A percentile compares a stretch with the other conserved stretches of the same genome.
These are phyloP conservation scores for Lolium perenne DNA, from an alignment of 176 grass and related monocot genomes.

Conservation along the genomic window DNA sequence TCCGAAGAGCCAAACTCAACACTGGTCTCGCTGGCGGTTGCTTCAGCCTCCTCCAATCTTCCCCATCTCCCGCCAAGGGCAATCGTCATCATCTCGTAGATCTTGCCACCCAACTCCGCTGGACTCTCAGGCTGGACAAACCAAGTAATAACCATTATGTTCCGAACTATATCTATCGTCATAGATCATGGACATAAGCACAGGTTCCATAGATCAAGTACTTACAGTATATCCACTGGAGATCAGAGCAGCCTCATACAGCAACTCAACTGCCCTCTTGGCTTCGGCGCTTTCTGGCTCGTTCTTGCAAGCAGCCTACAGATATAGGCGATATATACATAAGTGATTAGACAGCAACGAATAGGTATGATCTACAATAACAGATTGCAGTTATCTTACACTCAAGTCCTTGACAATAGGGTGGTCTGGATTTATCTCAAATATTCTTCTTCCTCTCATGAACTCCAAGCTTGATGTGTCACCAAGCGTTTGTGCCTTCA, in stretches of 20 bases:
- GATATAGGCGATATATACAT: not conserved
- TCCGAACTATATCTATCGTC: not conserved
- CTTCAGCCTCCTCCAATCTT: constrained; percentile 52
- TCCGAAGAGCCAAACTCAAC: constrained; percentile 18
- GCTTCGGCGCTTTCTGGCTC: constrained; percentile 84
- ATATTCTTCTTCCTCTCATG: constrained; percentile 93
- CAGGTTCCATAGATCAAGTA: not conserved
- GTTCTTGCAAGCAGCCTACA: constrained; percentile 92
- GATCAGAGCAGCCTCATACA: constrained; percentile 96
- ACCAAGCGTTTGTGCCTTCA: constrained; percentile 98
- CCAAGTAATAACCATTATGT: not conserved
- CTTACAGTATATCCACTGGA: constrained; percentile 98
- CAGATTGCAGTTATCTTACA: constrained; percentile 22
- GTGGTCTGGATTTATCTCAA: constrained; percentile 90
- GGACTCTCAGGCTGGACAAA: constrained; percentile 75
- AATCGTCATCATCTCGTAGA: constrained; percentile 96
- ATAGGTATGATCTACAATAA: not conserved
- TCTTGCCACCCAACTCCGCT: constrained; percentile 91
- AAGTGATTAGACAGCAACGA: not conserved
- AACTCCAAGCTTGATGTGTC: constrained; percentile 91
- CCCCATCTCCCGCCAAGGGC: constrained; percentile 97
- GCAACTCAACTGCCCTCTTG: constrained; percentile 75
- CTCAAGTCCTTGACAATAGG: constrained; percentile 86
- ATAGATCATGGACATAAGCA: not conserved
- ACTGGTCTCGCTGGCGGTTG: not conserved